Conservation (phyloP, 208 protist genomes). For the Leishmania guyanensis region DNA sequence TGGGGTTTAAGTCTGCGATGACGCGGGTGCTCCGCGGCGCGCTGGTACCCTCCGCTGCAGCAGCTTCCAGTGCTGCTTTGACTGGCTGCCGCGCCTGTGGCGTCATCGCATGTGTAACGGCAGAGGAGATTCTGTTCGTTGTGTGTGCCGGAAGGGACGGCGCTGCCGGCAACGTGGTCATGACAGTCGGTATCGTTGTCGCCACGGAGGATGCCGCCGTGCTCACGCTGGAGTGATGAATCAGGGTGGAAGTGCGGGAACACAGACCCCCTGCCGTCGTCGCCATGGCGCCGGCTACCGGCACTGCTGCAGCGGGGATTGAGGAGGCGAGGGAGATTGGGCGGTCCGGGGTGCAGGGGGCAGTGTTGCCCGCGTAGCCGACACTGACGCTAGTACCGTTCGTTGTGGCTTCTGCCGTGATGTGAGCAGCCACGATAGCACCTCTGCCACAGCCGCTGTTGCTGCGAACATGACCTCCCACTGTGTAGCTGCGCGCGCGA, state of each 20-base stretch:
- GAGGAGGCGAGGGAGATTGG: constrained; percentile 8
- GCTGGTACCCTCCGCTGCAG: background rate
- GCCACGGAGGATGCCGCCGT: background rate
- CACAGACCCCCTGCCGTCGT: background rate
- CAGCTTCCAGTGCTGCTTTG: background rate
- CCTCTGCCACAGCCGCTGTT: background rate
- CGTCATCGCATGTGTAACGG: background rate
- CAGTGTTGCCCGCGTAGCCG: background rate
- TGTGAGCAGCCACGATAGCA: background rate
- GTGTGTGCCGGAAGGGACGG: background rate
- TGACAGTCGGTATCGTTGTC: background rate
- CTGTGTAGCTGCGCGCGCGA: constrained; percentile 24
- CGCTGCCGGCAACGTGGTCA: background rate
- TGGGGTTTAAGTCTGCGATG: background rate
- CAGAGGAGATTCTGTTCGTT: background rate
- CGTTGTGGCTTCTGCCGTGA: background rate
- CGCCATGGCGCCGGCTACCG: background rate
- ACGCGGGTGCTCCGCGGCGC: background rate
- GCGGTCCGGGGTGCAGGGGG: constrained; percentile 12
- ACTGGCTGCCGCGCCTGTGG: background rate
- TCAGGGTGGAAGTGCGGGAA: background rate
- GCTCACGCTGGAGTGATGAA: background rate
- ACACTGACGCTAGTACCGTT: background rate
- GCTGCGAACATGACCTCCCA: background rate
- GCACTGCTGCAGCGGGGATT: background rate